phyloP scores from a whole-genome alignment of 768 basidiomycete genomes.

The Xerocomellus amylosporus region DNA sequence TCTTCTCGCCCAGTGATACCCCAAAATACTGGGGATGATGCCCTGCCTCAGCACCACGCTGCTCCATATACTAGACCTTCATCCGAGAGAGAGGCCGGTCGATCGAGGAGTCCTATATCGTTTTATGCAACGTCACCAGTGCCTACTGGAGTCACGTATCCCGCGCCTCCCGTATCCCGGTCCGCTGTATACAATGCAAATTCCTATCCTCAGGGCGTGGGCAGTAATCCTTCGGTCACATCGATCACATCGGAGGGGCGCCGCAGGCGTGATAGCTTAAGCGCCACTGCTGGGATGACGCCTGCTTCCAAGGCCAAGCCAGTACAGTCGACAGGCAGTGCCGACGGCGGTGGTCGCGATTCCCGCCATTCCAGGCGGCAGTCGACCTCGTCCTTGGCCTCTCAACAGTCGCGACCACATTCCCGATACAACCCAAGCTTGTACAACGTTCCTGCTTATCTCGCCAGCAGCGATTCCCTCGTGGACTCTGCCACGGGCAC shows the following conservation, averaged over 20 bases:
- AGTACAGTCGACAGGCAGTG: constrained; percentile 9
- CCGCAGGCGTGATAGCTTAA: constrained; percentile 23
- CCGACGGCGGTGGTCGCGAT: constrained; percentile 10
- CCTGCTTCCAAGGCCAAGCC: constrained; percentile 15
- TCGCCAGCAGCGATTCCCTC: constrained; percentile 28
- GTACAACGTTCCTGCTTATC: constrained; percentile 29
- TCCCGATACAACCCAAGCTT: constrained; percentile 19
- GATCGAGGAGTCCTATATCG: constrained; percentile 21
- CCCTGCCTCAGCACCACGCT: constrained; percentile 10
- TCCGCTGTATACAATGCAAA: constrained; percentile 12
- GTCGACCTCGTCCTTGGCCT: constrained; percentile 26
- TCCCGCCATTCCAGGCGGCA: constrained; percentile 16
- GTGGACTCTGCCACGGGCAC: constrained; percentile 23
- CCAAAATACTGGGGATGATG: constrained; percentile 7
- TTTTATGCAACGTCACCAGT: constrained; percentile 28
- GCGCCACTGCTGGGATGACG: constrained; percentile 27
- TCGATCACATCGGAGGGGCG: constrained; percentile 26
- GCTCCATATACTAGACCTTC: constrained; percentile 7
- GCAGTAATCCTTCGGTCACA: constrained; percentile 21
- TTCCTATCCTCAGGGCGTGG: background rate
- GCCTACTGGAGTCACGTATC: constrained; percentile 26
- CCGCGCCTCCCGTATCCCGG: constrained; percentile 29
- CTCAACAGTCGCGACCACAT: constrained; percentile 17
- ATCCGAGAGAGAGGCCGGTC: constrained; percentile 21
- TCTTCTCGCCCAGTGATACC: constrained; percentile 25